phyloP scores from a whole-genome alignment of 768 basidiomycete genomes.

The Termitomyces heimii region DNA sequence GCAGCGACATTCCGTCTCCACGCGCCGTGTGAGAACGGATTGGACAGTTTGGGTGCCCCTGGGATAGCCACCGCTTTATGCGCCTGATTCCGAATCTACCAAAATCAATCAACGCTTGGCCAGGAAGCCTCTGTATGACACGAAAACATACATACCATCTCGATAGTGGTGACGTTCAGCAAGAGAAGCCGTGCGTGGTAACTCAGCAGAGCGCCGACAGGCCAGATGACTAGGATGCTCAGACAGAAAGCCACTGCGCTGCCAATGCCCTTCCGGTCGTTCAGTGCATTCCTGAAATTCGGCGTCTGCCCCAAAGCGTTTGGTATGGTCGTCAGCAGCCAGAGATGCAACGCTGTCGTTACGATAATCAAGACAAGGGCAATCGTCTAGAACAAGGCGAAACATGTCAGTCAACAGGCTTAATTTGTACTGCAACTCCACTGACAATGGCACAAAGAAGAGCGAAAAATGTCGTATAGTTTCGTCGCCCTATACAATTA shows the following conservation, averaged over 20 bases:
- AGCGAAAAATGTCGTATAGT: constrained; percentile 90
- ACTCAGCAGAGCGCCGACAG: constrained; percentile 67
- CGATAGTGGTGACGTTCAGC: constrained; percentile 92
- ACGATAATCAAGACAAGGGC: constrained; percentile 72
- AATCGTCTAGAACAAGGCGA: constrained; percentile 42
- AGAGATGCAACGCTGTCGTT: constrained; percentile 81
- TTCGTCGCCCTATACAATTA: constrained; percentile 92
- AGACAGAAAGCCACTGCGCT: constrained; percentile 79
- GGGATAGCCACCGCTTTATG: constrained; percentile 60
- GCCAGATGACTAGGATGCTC: constrained; percentile 73
- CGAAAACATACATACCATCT: constrained; percentile 76
- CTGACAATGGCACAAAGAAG: constrained; percentile 75
- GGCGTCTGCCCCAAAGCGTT: constrained; percentile 27
- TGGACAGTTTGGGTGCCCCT: constrained; percentile 57
- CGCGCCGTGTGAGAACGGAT: constrained; percentile 81
- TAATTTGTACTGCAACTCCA: constrained; percentile 15
- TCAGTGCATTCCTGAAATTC: constrained; percentile 40
- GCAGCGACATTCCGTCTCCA: constrained; percentile 71
- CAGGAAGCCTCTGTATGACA: neutral
- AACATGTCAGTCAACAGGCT: neutral
- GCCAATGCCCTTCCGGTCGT: constrained; percentile 45
- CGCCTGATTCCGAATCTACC: constrained; percentile 80
- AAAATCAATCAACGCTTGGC: neutral
- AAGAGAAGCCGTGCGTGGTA: constrained; percentile 88
- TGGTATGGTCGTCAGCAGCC: constrained; percentile 45